A percentile compares a stretch with the other conserved stretches of the same genome.
Conservation (phyloP, 352 stramenopile species). For the Globisporangium camurandrum region DNA sequence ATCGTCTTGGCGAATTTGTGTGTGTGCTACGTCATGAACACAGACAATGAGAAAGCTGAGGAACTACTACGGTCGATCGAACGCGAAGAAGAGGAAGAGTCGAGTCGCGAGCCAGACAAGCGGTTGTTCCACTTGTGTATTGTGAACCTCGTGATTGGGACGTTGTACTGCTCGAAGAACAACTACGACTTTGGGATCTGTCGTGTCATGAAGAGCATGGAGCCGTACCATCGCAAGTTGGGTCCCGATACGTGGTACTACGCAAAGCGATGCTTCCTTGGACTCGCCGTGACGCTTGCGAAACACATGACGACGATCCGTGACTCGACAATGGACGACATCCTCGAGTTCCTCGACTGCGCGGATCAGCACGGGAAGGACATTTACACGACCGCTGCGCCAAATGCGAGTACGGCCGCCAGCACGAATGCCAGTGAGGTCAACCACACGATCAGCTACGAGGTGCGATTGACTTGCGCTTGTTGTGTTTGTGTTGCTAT, state of each 20-base stretch:
- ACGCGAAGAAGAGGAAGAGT: slow-evolving; percentile 91
- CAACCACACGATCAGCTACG: slow-evolving; percentile 89
- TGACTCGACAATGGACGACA: slow-evolving; percentile 92
- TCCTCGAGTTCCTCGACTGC: slow-evolving; percentile 90
- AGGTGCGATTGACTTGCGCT: slow-evolving; percentile 38
- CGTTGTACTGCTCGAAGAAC: slow-evolving; percentile 96
- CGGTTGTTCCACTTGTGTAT: slow-evolving; percentile 94
- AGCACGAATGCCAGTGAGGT: slow-evolving; percentile 24
- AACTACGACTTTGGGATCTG: slow-evolving; percentile 97
- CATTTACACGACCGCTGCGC: slow-evolving; percentile 81
- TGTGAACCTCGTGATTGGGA: slow-evolving; percentile 97
- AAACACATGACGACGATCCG: slow-evolving; percentile 95
- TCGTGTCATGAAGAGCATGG: slow-evolving; percentile 92
- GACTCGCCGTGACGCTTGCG: slow-evolving; percentile 87
- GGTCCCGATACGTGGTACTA: slow-evolving; percentile 95
- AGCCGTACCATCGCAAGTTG: slow-evolving; percentile 95
- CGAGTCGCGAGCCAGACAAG: slow-evolving; percentile 84
- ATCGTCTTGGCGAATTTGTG: slow-evolving; percentile 97
- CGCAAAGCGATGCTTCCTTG: slow-evolving; percentile 93
- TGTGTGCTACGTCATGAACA: slow-evolving; percentile 97
- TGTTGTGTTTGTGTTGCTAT: not conserved
- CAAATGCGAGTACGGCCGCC: slow-evolving; percentile 23
- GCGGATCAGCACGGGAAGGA: slow-evolving; percentile 89
- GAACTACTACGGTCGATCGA: slow-evolving; percentile 94
- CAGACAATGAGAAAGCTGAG: slow-evolving; percentile 94